Conservation (phyloP, 192 early-diverging fungal species). For the Glomus cerebriforme region DNA sequence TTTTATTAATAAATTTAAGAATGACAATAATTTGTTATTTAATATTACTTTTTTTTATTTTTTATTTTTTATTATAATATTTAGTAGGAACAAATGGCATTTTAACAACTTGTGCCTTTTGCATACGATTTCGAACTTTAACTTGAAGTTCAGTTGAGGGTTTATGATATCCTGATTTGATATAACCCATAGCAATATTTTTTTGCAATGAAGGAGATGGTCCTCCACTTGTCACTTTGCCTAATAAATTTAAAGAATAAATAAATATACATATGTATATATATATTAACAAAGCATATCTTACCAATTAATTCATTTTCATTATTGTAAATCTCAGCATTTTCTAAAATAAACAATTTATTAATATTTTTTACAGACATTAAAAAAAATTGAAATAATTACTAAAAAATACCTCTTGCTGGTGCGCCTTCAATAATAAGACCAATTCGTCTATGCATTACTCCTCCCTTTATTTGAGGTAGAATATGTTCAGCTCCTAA, state of each 20-base stretch:
- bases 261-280: background rate
- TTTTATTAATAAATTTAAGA: no score
- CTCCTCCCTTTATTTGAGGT: conserved; percentile 82
- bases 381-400: background rate
- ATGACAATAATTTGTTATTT: no score
- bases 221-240: conserved; percentile 85
- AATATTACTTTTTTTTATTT: no score
- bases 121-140: conserved; percentile 82
- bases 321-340: conserved; percentile 66
- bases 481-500: conserved; percentile 86
- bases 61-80: conserved; percentile 75
- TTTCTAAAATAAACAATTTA: conserved; percentile 34
- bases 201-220: conserved; percentile 90
- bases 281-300: background rate
- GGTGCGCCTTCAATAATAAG: conserved; percentile 91
- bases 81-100: conserved; percentile 93
- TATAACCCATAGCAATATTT: conserved; percentile 98
- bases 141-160: conserved; percentile 88
- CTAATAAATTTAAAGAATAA: background rate
- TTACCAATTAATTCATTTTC: conserved; percentile 69
- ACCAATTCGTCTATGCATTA: conserved; percentile 81
- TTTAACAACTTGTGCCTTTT: conserved; percentile 83
- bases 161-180: conserved; percentile 88
- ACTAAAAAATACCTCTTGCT: conserved; percentile 62
- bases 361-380: background rate